Evolutionary conservation across 179 eudicot species (phyloP).

Genomic region (Spinacia oleracea): DNA sequence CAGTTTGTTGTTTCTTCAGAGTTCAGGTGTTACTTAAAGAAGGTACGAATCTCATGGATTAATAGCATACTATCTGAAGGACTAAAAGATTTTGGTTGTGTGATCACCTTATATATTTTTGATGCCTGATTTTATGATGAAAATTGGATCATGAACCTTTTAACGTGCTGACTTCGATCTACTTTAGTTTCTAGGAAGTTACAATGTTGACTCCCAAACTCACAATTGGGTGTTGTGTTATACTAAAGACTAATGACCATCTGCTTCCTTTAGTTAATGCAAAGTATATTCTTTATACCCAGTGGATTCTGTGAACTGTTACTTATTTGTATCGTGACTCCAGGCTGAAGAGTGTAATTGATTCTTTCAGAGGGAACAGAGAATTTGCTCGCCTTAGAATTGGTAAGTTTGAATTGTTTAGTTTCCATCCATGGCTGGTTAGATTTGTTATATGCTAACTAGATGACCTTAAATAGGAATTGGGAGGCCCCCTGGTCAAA

Average conservation of each 20-base stretch:
- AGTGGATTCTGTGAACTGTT: neutral
- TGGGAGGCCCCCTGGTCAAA: constrained; percentile 91
- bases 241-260: neutral
- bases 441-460: constrained; percentile 12
- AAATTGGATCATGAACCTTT: neutral
- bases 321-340: constrained; percentile 11
- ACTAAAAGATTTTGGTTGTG: neutral
- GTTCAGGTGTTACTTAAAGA: neutral
- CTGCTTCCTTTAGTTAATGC: neutral
- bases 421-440: constrained; percentile 11
- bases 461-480: constrained; percentile 46
- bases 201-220: neutral
- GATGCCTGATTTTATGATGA: neutral
- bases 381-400: constrained; percentile 88
- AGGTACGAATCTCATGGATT: constrained; percentile 2
- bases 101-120: neutral
- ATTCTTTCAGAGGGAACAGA: constrained; percentile 70
- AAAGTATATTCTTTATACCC: neutral
- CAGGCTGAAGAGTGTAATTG: constrained; percentile 84
- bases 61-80: neutral
- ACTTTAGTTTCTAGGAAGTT: neutral
- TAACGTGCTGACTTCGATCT: too few relatives aligned
- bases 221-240: neutral
- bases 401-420: constrained; percentile 44
- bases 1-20: neutral